These are phyloP conservation scores for Arthrinium puccinioides DNA, from an alignment of 2,329 filamentous ascomycete species.

Conservation along the genomic window DNA sequence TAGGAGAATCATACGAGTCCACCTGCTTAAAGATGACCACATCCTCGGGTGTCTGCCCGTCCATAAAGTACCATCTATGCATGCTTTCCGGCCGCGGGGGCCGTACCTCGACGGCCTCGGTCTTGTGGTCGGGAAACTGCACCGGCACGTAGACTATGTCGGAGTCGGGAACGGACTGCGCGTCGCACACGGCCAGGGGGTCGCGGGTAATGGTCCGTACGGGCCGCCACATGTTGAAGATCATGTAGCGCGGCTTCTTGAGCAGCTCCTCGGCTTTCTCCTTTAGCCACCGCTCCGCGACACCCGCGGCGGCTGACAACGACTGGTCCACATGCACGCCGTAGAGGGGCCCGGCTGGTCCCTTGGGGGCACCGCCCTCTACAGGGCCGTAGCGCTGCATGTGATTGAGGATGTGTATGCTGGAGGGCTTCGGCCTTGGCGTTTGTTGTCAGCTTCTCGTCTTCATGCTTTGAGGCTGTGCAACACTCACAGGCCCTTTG, in stretches of 20 bases:
- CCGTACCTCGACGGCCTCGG: conserved; percentile 2
- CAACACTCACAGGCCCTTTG: conserved; percentile 1
- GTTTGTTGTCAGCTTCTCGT: background rate
- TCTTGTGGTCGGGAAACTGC: conserved; percentile 2
- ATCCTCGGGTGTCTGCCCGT: conserved; percentile 1
- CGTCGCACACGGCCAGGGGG: conserved; percentile 1
- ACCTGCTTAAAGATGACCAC: conserved; percentile 1
- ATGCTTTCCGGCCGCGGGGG: background rate
- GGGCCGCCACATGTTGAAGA: conserved; percentile 3
- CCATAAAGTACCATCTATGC: conserved; percentile 1
- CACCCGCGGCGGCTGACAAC: background rate
- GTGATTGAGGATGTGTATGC: conserved; percentile 1
- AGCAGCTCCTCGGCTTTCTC: conserved; percentile 1
- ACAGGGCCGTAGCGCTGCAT: conserved; percentile 2
- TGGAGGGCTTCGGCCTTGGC: background rate
- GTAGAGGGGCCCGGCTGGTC: background rate
- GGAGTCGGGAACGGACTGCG: conserved; percentile 1
- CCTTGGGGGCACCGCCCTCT: background rate
- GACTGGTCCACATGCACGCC: conserved; percentile 2
- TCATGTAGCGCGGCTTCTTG: conserved; percentile 1
- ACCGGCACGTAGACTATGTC: conserved; percentile 1
- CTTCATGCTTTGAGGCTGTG: background rate
- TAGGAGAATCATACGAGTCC: background rate
- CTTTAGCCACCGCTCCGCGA: background rate
- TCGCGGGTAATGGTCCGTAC: conserved; percentile 1